Evolutionary conservation across 2,329 filamentous ascomycete genomes (phyloP), one percentile per base, ranked within the genome.

Genomic region (Penicillium capsulatum): DNA sequence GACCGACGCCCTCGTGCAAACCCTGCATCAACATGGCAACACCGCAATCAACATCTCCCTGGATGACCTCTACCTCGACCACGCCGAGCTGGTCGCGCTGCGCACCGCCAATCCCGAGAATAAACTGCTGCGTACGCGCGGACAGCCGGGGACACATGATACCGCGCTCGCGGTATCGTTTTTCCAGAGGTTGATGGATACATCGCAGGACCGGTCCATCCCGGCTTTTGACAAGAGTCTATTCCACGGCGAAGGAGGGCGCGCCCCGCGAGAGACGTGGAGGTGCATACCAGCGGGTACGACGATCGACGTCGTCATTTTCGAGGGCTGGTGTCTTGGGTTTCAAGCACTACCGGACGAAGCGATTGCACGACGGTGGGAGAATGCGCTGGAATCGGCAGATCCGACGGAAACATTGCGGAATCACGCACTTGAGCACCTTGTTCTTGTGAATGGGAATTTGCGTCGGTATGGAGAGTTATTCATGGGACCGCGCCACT

Each of bases 291-390:
- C 41, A 10, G 31, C 35, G 3, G 37, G 24, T 6, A 35, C 33
- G 4, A 4, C n/a, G 3, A 24, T 51, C 8, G 48, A 51, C 15
- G 17, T 50, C 24, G 40, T 49, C 10, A 33, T 49, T 8, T 45
- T 51, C 20, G 48, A 51, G 32, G 48, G 46, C 11, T 49, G 48
- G 44, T 49, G 48, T 30, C 20, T 49, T 27, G 44, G 46, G 13
- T 47, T 51, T 27, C 39, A 43, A 27, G 9, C 32, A 16, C 27
- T 11, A 3, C 49, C 41, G 46, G 27, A 36, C 14, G 10, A 37
- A 32, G 33, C 28, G 3, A 2, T 3, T 4, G n/a, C 41, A 31
- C 13, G 4, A 3, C 14, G 19, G 11, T 15, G 7, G 9, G 4
- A 4, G 7, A 24, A 24, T 7, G 11, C 22, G 11, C n/a, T 26